These are phyloP conservation scores for Colletotrichum aenigma DNA, from an alignment of 2,329 filamentous ascomycete genomes.

Conservation along the genomic window DNA sequence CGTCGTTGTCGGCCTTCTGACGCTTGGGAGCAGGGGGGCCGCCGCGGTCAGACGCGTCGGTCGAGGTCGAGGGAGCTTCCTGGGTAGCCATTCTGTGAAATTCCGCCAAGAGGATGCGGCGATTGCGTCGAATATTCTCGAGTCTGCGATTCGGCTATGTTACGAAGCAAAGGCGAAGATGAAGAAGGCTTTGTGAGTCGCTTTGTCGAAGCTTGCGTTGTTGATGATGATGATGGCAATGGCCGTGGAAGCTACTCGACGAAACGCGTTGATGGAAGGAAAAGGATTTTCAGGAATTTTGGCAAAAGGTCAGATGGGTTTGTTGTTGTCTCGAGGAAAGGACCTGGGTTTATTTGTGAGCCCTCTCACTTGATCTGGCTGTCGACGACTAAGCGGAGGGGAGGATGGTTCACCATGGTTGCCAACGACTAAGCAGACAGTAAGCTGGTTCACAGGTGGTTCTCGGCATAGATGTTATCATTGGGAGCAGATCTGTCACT, in stretches of 20 bases:
- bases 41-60: background rate
- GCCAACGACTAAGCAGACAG: background rate
- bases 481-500: no score
- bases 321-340: background rate
- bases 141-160: background rate
- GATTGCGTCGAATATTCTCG: background rate
- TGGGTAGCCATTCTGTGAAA: background rate
- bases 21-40: background rate
- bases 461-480: no score
- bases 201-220: background rate
- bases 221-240: background rate
- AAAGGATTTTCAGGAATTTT: background rate
- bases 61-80: background rate
- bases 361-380: background rate
- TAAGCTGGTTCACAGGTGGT: no score
- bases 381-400: background rate
- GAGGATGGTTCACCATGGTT: background rate
- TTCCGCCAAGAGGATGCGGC: fast-evolving
- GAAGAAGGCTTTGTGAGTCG: background rate
- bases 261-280: background rate
- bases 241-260: background rate
- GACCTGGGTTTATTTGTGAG: background rate
- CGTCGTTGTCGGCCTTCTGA: background rate
- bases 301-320: background rate
- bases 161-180: background rate